Percentiles rank a stretch among this genome's conserved stretches.
Conservation (phyloP, 1,284 basidiomycete genomes). For the Inonotus hispidus region DNA sequence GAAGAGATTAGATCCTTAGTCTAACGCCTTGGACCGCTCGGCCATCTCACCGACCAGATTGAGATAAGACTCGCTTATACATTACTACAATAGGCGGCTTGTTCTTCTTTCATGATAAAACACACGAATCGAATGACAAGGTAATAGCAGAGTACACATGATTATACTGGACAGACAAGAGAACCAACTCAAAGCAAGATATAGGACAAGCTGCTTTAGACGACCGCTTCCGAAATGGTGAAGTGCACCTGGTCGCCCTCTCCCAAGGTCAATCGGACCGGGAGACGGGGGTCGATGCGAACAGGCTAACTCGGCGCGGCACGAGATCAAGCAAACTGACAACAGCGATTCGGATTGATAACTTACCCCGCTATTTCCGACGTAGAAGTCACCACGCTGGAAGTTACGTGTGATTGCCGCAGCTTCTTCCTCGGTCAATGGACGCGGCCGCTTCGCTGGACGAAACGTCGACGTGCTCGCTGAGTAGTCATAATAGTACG, state of each 20-base stretch:
- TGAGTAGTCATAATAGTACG: conserved; percentile 75
- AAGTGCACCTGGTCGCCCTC: conserved; percentile 78
- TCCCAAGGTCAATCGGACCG: conserved; percentile 67
- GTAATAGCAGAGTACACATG: background rate
- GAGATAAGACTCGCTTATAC: too few relatives aligned
- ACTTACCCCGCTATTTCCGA: conserved; percentile 57
- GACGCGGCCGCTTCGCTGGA: conserved; percentile 66
- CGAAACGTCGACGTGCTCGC: conserved; percentile 72
- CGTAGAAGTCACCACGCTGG: conserved; percentile 70
- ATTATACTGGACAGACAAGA: background rate
- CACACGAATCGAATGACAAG: too few relatives aligned
- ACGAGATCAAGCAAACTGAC: background rate
- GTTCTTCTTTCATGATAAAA: too few relatives aligned
- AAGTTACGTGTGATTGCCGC: conserved; percentile 76
- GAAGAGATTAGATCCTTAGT: conserved; percentile 38
- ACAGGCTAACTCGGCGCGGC: conserved; percentile 50
- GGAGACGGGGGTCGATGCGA: conserved; percentile 69
- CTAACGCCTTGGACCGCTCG: conserved; percentile 84
- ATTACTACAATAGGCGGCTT: too few relatives aligned
- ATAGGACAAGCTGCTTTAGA: conserved; percentile 24
- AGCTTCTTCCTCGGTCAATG: conserved; percentile 71
- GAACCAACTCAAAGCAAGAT: background rate
- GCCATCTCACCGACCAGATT: conserved; percentile 48
- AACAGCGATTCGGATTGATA: conserved; percentile 17
- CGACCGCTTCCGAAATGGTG: conserved; percentile 60